Evolutionary conservation across 257 asterid genomes (phyloP).

Genomic region (Dorcoceras hygrometricum): DNA sequence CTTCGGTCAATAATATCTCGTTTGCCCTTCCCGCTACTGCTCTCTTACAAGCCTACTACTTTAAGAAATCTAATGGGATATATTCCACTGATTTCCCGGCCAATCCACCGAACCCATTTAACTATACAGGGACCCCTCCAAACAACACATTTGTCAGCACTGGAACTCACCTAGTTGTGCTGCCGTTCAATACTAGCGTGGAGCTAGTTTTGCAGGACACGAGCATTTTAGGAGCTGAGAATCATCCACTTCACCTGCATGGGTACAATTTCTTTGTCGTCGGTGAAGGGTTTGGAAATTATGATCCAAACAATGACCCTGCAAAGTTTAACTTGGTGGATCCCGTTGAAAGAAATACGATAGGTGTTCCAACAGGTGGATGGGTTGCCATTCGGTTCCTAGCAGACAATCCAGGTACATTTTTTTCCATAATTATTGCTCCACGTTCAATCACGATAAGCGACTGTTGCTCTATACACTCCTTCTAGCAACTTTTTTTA

Average conservation of each 20-base stretch:
- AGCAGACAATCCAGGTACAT: constrained; percentile 66
- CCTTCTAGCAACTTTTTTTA: too few species aligned
- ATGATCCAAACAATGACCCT: constrained; percentile 48
- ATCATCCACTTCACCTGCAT: constrained; percentile 71
- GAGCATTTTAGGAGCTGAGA: constrained; percentile 70
- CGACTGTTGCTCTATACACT: too few species aligned
- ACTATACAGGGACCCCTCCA: constrained; percentile 66
- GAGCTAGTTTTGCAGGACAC: constrained; percentile 65
- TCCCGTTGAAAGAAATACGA: constrained; percentile 65
- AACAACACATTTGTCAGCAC: constrained; percentile 54
- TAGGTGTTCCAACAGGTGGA: constrained; percentile 69
- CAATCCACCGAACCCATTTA: constrained; percentile 45
- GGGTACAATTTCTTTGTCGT: constrained; percentile 68
- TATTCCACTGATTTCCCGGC: constrained; percentile 57
- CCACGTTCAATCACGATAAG: too few species aligned
- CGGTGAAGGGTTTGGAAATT: constrained; percentile 65
- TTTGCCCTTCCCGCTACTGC: constrained; percentile 57
- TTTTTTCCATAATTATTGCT: background rate
- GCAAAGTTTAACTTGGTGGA: constrained; percentile 53
- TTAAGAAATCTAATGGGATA: constrained; percentile 38
- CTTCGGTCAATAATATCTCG: constrained; percentile 54
- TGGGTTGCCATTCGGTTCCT: constrained; percentile 68
- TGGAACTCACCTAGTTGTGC: constrained; percentile 42
- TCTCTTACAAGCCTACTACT: constrained; percentile 48
- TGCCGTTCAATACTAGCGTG: constrained; percentile 57